phyloP scores from a whole-genome alignment of 1,139 yeast genomes.

The Hansenula anomala region DNA sequence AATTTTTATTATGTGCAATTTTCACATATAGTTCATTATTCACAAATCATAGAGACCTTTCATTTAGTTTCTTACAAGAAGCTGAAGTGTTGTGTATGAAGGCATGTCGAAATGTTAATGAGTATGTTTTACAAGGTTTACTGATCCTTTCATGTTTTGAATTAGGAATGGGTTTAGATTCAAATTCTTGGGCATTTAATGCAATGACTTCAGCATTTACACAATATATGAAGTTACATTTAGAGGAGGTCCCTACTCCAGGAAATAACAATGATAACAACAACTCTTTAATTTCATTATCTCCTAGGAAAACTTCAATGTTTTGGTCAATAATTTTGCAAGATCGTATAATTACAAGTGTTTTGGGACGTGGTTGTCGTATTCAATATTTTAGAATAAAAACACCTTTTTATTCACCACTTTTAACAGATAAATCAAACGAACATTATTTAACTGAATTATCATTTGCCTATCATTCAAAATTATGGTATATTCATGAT shows the following conservation, averaged over 20 bases:
- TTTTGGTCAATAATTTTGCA: constrained; percentile 26
- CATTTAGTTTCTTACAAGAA: constrained; percentile 8
- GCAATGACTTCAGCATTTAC: constrained; percentile 16
- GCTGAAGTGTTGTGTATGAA: constrained; percentile 11
- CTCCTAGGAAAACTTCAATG: constrained; percentile 11
- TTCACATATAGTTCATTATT: constrained; percentile 15
- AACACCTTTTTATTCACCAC: constrained; percentile 19
- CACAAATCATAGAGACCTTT: constrained; percentile 5
- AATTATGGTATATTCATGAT: constrained; percentile 26
- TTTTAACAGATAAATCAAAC: not conserved
- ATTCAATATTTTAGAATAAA: constrained; percentile 21
- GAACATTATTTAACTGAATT: constrained; percentile 15
- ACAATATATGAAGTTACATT: constrained; percentile 15
- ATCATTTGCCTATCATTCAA: constrained; percentile 21
- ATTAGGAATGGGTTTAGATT: constrained; percentile 17
- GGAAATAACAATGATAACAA: not conserved
- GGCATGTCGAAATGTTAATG: constrained; percentile 12
- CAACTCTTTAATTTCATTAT: constrained; percentile 4
- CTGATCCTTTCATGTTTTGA: constrained; percentile 14
- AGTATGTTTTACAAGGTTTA: constrained; percentile 10
- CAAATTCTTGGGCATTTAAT: constrained; percentile 18
- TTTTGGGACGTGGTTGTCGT: constrained; percentile 25
- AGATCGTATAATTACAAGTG: constrained; percentile 25
- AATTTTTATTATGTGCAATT: constrained; percentile 13
- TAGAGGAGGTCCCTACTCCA: constrained; percentile 3